Percentiles rank a stretch among this genome's conserved stretches.
Evolutionary conservation across 495 filamentous ascomycete species (phyloP).

Genomic region (Aspergillus campestris): DNA sequence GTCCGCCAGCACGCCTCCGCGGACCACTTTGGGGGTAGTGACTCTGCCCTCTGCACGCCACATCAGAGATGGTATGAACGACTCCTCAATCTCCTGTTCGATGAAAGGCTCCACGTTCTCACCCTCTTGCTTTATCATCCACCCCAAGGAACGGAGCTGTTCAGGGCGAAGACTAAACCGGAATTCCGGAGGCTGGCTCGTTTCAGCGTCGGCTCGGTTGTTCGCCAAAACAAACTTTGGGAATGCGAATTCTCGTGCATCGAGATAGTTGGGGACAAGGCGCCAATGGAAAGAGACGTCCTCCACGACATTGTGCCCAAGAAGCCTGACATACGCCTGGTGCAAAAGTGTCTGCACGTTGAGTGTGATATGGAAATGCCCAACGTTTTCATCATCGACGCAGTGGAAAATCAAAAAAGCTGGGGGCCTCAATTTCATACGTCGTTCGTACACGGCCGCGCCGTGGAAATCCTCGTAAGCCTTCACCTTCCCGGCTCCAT

Average conservation of each 20-base stretch:
- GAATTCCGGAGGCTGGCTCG: slow-evolving; percentile 34
- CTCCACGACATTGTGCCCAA: slow-evolving; percentile 3
- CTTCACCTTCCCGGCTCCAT: slow-evolving; percentile 13
- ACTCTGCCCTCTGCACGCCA: slow-evolving; percentile 55
- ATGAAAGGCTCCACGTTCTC: slow-evolving; percentile 37
- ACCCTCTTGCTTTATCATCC: slow-evolving; percentile 60
- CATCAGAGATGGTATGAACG: slow-evolving; percentile 45
- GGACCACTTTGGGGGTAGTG: slow-evolving; percentile 28
- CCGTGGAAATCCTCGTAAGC: slow-evolving; percentile 39
- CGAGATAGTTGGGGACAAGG: slow-evolving; percentile 39
- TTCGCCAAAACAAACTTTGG: slow-evolving; percentile 30
- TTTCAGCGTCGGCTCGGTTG: slow-evolving; percentile 37
- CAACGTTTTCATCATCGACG: slow-evolving; percentile 18
- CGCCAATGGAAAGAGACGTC: slow-evolving; percentile 34
- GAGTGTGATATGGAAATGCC: slow-evolving; percentile 38
- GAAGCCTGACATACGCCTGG: slow-evolving; percentile 37
- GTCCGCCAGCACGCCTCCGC: slow-evolving; percentile 68
- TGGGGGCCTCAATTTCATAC: slow-evolving; percentile 40
- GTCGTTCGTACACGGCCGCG: slow-evolving; percentile 39
- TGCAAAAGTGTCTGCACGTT: slow-evolving; percentile 52
- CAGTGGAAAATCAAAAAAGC: slow-evolving; percentile 37
- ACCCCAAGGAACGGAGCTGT: slow-evolving; percentile 51
- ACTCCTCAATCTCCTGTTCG: slow-evolving; percentile 65
- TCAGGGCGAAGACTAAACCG: slow-evolving; percentile 32
- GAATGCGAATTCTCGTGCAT: slow-evolving; percentile 20